Evolutionary conservation across 345 rosid species (phyloP), one percentile per base, ranked within the genome.

Genomic region (Adansonia digitata): DNA sequence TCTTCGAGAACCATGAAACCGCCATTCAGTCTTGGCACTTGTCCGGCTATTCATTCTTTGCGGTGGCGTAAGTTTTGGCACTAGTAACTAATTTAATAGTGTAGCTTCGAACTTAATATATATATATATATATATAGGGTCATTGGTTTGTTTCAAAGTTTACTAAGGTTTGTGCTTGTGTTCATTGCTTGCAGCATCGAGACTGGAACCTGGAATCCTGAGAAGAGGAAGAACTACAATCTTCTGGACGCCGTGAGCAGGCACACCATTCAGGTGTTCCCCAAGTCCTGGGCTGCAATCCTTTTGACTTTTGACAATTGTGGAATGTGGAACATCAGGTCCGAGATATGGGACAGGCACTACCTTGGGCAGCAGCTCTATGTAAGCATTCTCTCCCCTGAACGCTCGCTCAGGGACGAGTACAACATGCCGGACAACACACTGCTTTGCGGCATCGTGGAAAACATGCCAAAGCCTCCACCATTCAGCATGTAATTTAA

Each of bases 271-370:
- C 98, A 93, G 77, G 97, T 93, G 46, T 91, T 75, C 85, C 98
- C 97, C 0, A 86, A 91, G 29, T 91, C 95, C 0, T 91, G 98
- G 98, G 86, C 96, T 0, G 98, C 98, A 1, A 86, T 94, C 60
- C 51, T 91, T 15, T 70, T 92, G 85, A 89, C 98, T 4, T 89
- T 94, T 73, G 98, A 94, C 86, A 94, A 94, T 9, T 88, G 91
- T 1, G 98, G 98, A 40, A 94, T 94, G 98, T 94, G 98, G 98
- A 94, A 90, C 85, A 34, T 94, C 45, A 86, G 96, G 75, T 92
- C 98, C 0, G 92, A 92, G 75, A 65, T 81, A 69, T 73, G 85
- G 81, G 97, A 92, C 81, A 88, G 82, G 55, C 72, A 85, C 7
- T 89, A 88, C 82, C 85, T 94, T 17, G 98, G 98, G 0, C 96